A percentile compares a stretch with the other conserved stretches of the same genome.
Evolutionary conservation across 1,284 basidiomycete species (phyloP).

Genomic region (Stygiomarasmius scandens): DNA sequence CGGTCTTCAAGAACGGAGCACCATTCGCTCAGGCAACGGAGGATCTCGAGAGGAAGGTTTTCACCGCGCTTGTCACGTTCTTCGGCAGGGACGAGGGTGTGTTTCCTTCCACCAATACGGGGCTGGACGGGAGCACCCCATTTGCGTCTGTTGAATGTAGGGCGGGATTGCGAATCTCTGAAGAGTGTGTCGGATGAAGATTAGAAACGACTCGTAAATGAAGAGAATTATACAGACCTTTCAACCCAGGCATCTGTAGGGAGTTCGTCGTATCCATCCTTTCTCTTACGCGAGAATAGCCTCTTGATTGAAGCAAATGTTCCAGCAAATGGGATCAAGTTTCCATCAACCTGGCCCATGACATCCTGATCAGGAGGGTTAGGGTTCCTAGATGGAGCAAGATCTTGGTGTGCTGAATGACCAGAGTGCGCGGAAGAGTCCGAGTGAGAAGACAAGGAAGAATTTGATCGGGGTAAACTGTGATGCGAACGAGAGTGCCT

Average conservation of each 20-base stretch:
- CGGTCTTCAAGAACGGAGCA: conserved; percentile 57
- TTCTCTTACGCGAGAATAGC: conserved; percentile 8
- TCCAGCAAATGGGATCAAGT: conserved; percentile 48
- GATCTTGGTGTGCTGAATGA: conserved; percentile 17
- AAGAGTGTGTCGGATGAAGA: no score
- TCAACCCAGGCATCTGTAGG: neutral
- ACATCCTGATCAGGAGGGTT: conserved; percentile 23
- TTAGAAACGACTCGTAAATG: no score
- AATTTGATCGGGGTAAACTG: conserved; percentile 24
- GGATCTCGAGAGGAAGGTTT: conserved; percentile 54
- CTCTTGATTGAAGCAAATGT: conserved; percentile 22
- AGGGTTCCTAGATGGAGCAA: conserved; percentile 29
- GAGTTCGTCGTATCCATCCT: neutral
- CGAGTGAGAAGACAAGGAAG: conserved; percentile 24
- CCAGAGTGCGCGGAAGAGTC: conserved; percentile 22
- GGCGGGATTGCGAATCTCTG: no score
- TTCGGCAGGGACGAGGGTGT: neutral
- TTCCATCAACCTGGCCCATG: conserved; percentile 34
- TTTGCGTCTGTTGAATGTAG: neutral
- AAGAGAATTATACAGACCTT: no score
- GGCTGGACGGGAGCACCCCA: conserved; percentile 14
- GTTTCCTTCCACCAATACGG: conserved; percentile 10
- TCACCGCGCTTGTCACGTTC: conserved; percentile 22
- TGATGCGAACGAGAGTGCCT: conserved; percentile 4
- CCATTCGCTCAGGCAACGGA: conserved; percentile 60